Evolutionary conservation across 2,329 filamentous ascomycete species (phyloP), one percentile per base, ranked within the genome.

Genomic region (Neospermospora avenae): DNA sequence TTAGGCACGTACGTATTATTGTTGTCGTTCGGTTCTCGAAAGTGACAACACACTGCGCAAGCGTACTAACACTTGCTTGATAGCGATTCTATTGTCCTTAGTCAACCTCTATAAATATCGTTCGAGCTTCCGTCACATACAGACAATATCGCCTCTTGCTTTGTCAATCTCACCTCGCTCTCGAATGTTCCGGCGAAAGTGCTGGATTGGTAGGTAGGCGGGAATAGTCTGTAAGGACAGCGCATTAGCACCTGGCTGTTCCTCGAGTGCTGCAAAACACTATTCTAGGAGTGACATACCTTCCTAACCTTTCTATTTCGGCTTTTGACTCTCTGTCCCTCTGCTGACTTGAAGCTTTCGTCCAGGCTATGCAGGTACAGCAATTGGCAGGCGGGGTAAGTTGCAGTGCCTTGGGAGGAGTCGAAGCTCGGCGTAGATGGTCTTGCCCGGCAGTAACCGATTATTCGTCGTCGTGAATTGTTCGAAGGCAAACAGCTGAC

Each of bases 311-410:
- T 58, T 25, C 46, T 37, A 24, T 5, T 52, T n/a, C 5, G 7
- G 25, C 31, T 10, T 41, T 22, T 22, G 8, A 25, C 22, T n/a
- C 18, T 18, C 13, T 37, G 22, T 35, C 16, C 42, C n/a, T 24
- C 8, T 53, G 37, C 41, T 58, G 4, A 1, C 51, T 31, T 34
- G n/a, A 13, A 45, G 16, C 28, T 24, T 35, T 51, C 13, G 35
- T 28, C 14, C 16, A 42, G 34, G 52, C 20, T 49, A 56, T 60
- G 58, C 58, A 60, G 52, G 52, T 55, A 60, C 58, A 56, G 8
- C 52, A 35, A 35, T 55, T 46, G 44, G 39, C 41, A 42, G 34
- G 57, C 37, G 31, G 55, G 34, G 31, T 57, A 34, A 4, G 34
- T 57, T 44, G 42, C 45, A 28, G 25, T 37, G 28, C 22, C 34